Evolutionary conservation across 2,329 filamentous ascomycete species (phyloP), one percentile per base, ranked within the genome.

Genomic region (Nigrograna mackinnonii): DNA sequence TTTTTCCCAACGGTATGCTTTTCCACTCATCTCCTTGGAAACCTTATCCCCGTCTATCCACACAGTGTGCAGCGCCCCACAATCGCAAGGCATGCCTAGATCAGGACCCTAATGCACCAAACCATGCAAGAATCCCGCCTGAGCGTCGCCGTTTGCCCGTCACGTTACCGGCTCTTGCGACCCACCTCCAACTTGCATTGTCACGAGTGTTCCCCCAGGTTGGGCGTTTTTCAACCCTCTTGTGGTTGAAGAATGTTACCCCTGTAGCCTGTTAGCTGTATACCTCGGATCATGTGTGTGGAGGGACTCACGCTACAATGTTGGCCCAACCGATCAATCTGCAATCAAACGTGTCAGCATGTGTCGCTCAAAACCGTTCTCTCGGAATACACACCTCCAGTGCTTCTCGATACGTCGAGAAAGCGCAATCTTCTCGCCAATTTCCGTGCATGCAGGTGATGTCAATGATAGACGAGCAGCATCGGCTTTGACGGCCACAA

Each of bases 401-500:
- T 96, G 92, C 84, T 97, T 97, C 75, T 99, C 94, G 64, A 97
- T 96, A 85, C 94, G 89, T 75, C 94, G 82, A 69, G 85, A 91
- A 65, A 99, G 79, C 31, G 94, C 94, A 64, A 99, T 91, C 86
- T 99, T 97, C 80, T 99, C 92, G 54, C 91, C 91, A 65, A 96
- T 86, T 69, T 95, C 92, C 37, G 94, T 99, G 79, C 94, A 99
- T 44, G 94, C 94, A 33, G 91, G 91, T 68, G 85, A 92, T 48
- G 91, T 97, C 59, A 99, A 79, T 46, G 89, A 86, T 55, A 99
- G 81, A 79, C 96, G 96, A 44, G 94, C 94, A 44, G 91, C 92
- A 81, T 99, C 94, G 65, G 92, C 91, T 82, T 94, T 96, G 68
- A 97, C 95, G 62, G 90, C 92, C 45, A 94, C 83, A 40, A 99